These are phyloP conservation scores for Rhododendron simsii DNA, from an alignment of 148 eudicot genomes.

Conservation along the genomic window DNA sequence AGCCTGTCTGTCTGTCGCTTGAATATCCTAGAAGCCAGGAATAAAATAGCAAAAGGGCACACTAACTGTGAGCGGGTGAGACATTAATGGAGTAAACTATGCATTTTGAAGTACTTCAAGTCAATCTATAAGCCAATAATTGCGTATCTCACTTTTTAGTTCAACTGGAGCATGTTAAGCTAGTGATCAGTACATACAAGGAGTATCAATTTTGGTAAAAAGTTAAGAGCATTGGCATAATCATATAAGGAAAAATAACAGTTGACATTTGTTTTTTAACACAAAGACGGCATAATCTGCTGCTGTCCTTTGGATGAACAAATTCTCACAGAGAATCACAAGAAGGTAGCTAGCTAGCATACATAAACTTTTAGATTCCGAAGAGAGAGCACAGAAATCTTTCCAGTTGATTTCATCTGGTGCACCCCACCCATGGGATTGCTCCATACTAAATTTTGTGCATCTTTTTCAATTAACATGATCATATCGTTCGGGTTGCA, in stretches of 20 bases:
- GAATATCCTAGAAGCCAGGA: not conserved
- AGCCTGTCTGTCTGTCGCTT: not conserved
- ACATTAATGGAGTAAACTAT: not conserved
- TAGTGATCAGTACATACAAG: not conserved
- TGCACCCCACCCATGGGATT: not conserved
- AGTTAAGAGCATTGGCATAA: not conserved
- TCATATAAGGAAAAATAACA: not conserved
- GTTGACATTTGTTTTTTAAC: not conserved
- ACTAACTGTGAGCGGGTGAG: not conserved
- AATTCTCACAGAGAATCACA: not conserved
- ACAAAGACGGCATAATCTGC: not conserved
- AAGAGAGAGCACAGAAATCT: not conserved
- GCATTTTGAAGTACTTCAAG: not conserved
- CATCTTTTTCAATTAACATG: not conserved
- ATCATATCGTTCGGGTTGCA: not conserved
- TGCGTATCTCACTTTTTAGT: not conserved
- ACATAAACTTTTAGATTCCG: not conserved
- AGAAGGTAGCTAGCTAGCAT: not conserved
- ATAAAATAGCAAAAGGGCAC: not conserved
- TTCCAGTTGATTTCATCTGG: not conserved
- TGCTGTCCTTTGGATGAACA: not conserved
- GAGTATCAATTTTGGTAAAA: not conserved
- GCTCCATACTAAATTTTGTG: not conserved
- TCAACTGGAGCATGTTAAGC: slow-evolving; percentile 4
- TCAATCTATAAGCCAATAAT: not conserved